phyloP scores from a whole-genome alignment of 257 asterid genomes.

The Gentiana dahurica region DNA sequence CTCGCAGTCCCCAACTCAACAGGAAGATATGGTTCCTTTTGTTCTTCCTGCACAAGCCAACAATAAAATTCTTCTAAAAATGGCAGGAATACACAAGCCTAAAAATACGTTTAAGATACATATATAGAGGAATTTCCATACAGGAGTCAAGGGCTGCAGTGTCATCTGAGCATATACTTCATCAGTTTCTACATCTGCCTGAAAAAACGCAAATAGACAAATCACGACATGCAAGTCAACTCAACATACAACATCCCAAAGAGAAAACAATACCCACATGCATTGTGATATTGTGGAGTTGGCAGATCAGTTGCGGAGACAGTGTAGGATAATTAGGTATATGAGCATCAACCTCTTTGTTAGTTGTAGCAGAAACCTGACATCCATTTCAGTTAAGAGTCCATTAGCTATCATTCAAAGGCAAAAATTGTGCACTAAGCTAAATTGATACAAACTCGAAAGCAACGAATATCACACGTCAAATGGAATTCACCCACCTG shows the following conservation, averaged over 20 bases:
- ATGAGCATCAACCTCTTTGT: slow-evolving; percentile 86
- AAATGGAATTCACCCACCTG: slow-evolving; percentile 41
- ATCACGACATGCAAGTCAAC: slow-evolving; percentile 13
- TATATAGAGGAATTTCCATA: slow-evolving; percentile 15
- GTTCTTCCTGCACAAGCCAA: slow-evolving; percentile 64
- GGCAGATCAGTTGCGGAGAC: slow-evolving; percentile 89
- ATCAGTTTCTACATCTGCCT: slow-evolving; percentile 98
- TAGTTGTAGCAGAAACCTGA: slow-evolving; percentile 92
- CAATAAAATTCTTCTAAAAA: slow-evolving; percentile 1
- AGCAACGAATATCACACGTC: not conserved
- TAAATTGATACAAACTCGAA: slow-evolving; percentile 6
- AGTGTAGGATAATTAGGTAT: slow-evolving; percentile 91
- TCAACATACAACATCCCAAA: slow-evolving; percentile 7
- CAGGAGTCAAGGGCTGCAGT: slow-evolving; percentile 85
- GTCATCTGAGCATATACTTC: slow-evolving; percentile 99
- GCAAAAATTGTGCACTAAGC: slow-evolving; percentile 4
- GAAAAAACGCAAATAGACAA: slow-evolving; percentile 25
- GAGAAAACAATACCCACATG: slow-evolving; percentile 61
- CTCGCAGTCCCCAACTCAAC: slow-evolving; percentile 85
- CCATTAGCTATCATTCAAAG: slow-evolving; percentile 15
- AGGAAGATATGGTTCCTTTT: slow-evolving; percentile 77
- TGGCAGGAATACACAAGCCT: slow-evolving; percentile 3
- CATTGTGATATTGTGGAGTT: slow-evolving; percentile 97
- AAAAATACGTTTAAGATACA: slow-evolving; percentile 4
- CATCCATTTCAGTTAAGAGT: slow-evolving; percentile 21